Conservation (phyloP, 2,329 filamentous ascomycete genomes). For the Ceratocystis huliohia region DNA sequence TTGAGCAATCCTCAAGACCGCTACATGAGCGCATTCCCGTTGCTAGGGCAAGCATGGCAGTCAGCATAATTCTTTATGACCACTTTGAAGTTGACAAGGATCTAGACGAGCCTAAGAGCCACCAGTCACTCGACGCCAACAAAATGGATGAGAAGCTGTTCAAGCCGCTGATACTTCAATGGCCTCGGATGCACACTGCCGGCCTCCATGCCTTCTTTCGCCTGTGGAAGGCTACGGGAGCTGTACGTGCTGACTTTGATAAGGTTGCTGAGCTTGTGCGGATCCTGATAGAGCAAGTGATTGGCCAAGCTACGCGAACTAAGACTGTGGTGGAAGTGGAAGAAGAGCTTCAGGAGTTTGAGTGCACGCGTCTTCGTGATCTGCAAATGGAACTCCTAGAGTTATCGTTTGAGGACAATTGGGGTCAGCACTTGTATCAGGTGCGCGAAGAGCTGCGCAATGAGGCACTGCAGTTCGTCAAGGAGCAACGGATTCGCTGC, state of each 20-base stretch:
- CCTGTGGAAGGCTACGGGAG: slow-evolving; percentile 82
- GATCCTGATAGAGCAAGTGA: slow-evolving; percentile 78
- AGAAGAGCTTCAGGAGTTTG: slow-evolving; percentile 75
- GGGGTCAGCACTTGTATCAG: slow-evolving; percentile 79
- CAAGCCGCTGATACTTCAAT: slow-evolving; percentile 77
- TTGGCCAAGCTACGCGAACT: slow-evolving; percentile 67
- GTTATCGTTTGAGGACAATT: slow-evolving; percentile 83
- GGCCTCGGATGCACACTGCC: slow-evolving; percentile 79
- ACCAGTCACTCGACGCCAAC: slow-evolving; percentile 58
- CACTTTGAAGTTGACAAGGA: slow-evolving; percentile 88
- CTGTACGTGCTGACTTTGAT: slow-evolving; percentile 74
- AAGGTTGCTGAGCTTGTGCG: slow-evolving; percentile 86
- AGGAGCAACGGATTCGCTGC: slow-evolving; percentile 88
- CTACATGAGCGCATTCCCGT: slow-evolving; percentile 68
- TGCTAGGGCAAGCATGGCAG: slow-evolving; percentile 70
- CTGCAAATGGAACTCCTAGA: slow-evolving; percentile 90
- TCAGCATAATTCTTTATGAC: slow-evolving; percentile 82
- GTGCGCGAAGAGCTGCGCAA: slow-evolving; percentile 84
- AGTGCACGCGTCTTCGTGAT: slow-evolving; percentile 63
- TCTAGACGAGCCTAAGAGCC: slow-evolving; percentile 67
- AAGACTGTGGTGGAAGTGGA: slow-evolving; percentile 80
- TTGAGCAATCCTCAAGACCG: slow-evolving; percentile 73
- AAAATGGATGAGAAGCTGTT: slow-evolving; percentile 78
- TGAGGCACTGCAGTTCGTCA: slow-evolving; percentile 90
- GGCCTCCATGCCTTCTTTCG: slow-evolving; percentile 79